Evolutionary conservation across 495 filamentous ascomycete species (phyloP).

Genomic region (Penicillium silybi): DNA sequence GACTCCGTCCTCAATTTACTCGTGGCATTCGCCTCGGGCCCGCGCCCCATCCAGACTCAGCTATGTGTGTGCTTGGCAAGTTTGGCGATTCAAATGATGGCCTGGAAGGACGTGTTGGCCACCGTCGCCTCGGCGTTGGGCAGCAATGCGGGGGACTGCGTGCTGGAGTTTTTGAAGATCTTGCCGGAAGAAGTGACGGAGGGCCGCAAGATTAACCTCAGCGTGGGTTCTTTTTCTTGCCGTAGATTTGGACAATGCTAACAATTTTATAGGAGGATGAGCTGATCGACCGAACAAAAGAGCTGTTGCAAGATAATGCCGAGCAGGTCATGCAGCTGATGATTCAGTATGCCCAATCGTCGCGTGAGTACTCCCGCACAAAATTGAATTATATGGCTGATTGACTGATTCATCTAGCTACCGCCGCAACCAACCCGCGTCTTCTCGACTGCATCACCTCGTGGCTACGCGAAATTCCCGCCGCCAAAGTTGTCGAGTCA

Average conservation of each 20-base stretch:
- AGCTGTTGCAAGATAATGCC: slow-evolving; percentile 87
- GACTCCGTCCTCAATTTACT: slow-evolving; percentile 78
- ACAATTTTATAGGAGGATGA: slow-evolving; percentile 77
- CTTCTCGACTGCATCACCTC: slow-evolving; percentile 93
- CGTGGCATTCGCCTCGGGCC: slow-evolving; percentile 71
- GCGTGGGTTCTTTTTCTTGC: slow-evolving; percentile 63
- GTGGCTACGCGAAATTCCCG: slow-evolving; percentile 88
- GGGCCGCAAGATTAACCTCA: slow-evolving; percentile 96
- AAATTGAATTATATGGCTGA: neutral
- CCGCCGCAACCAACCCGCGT: slow-evolving; percentile 81
- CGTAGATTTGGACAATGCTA: neutral
- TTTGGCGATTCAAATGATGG: slow-evolving; percentile 90
- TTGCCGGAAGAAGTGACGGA: slow-evolving; percentile 98
- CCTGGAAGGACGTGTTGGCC: slow-evolving; percentile 90
- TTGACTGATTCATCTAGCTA: slow-evolving; percentile 25
- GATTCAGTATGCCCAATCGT: slow-evolving; percentile 85
- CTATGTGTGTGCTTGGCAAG: slow-evolving; percentile 92
- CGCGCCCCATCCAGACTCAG: slow-evolving; percentile 88
- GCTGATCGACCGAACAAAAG: slow-evolving; percentile 70
- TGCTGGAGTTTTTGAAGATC: slow-evolving; percentile 92
- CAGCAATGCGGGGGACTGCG: slow-evolving; percentile 70
- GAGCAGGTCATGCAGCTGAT: slow-evolving; percentile 78
- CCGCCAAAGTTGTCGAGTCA: slow-evolving; percentile 77
- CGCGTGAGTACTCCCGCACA: slow-evolving; percentile 51
- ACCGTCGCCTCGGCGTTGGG: slow-evolving; percentile 77